Conservation (phyloP, 2,329 filamentous ascomycete genomes). For the Ceratocystis cacaofunesta region DNA sequence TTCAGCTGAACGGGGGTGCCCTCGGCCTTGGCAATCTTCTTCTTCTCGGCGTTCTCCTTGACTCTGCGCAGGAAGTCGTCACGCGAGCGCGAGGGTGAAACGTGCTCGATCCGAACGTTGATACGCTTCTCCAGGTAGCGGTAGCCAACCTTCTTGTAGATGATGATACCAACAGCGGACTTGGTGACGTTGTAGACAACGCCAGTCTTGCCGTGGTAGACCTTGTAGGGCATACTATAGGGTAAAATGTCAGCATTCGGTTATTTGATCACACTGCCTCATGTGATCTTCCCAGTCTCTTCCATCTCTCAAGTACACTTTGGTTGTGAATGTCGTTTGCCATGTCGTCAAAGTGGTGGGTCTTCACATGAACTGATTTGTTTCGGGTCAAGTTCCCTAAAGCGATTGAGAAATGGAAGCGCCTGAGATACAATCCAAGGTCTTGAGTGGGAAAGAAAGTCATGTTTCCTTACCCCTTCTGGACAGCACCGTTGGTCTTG, state of each 20-base stretch:
- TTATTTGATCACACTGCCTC: not conserved
- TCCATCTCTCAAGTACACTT: not conserved
- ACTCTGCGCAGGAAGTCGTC: slow-evolving; percentile 94
- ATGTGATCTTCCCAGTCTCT: not conserved
- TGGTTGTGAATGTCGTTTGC: not conserved
- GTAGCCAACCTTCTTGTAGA: slow-evolving; percentile 99
- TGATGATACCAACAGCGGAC: slow-evolving; percentile 92
- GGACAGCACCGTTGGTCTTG: slow-evolving; percentile 94
- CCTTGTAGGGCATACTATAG: slow-evolving; percentile 89
- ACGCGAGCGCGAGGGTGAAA: slow-evolving; percentile 82
- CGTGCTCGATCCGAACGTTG: slow-evolving; percentile 97
- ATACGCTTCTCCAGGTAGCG: slow-evolving; percentile 99
- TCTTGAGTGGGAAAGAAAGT: not conserved
- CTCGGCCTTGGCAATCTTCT: slow-evolving; percentile 82
- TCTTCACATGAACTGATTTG: not conserved
- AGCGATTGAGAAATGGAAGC: slow-evolving; percentile 1
- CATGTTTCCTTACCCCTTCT: slow-evolving; percentile 65
- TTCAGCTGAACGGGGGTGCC: slow-evolving; percentile 84
- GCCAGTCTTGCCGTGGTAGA: slow-evolving; percentile 98
- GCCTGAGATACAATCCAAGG: not conserved
- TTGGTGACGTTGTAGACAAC: slow-evolving; percentile 99
- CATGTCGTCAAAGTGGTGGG: not conserved
- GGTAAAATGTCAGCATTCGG: not conserved
- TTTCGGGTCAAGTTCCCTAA: slow-evolving; percentile 7
- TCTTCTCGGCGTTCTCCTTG: slow-evolving; percentile 87